Evolutionary conservation across 2,329 filamentous ascomycete genomes (phyloP), one percentile per base, ranked within the genome.

Genomic region (Colletotrichum phormii): DNA sequence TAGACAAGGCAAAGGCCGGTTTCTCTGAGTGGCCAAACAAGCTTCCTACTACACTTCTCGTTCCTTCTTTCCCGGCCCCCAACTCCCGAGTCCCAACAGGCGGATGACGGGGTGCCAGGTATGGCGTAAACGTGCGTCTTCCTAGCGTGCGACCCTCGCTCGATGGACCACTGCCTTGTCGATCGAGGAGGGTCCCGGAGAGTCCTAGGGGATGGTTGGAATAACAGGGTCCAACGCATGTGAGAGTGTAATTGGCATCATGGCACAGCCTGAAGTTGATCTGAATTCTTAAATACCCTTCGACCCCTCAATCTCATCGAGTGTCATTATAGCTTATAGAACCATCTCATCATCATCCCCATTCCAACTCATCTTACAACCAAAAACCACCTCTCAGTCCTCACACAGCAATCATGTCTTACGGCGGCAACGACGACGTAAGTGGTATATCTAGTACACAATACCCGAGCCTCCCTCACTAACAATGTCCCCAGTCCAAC

Each of bases 391-490:
- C 42, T 22, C 8, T 7, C 5, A 31, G 33, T 26, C 18, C 29
- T 11, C 37, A 57, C 11, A 53, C 13, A 73, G 60, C 75, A 76
- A 83, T 42, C 67, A 86, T 88, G 86, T 88, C 86, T 83, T 86
- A 84, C 83, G 80, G 82, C 78, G 79, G 82, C 75, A 82, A 85
- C 82, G 80, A 82, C 75, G 77, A 81, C 78, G 81, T 81, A 75
- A 79, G 80, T 73, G 24, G 7, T 13, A 11, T 6, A 31, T 26
- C 57, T 61, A 26, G 22, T 37, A 29, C 24, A 12, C 18, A 13
- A 33, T 13, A 37, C 13, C 3, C n/a, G 8, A 55, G 61, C 61
- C 15, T 13, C 24, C 53, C n/a, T 51, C 29, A 22, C 58, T 71
- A 65, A 73, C 42, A 75, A 33, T 11, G 49, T 33, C 57, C 71